phyloP scores from a whole-genome alignment of 495 filamentous ascomycete genomes.

The Tuber magnatum region DNA sequence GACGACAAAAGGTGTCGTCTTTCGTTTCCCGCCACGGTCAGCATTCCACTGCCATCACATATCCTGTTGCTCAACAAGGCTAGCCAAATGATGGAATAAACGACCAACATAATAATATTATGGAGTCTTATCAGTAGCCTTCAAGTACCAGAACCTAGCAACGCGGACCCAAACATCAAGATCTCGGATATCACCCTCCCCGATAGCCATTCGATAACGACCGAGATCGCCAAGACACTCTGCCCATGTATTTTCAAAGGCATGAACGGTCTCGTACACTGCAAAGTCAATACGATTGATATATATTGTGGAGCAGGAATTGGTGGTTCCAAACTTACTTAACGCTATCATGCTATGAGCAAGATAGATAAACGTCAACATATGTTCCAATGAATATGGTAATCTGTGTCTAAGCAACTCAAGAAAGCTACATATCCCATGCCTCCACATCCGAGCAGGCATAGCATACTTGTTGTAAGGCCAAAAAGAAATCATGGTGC shows the following conservation, averaged over 20 bases:
- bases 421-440: slow-evolving; percentile 71
- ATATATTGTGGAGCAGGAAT: background rate
- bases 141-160: slow-evolving; percentile 71
- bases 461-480: slow-evolving; percentile 71
- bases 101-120: slow-evolving; percentile 63
- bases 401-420: slow-evolving; percentile 64
- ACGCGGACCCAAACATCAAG: slow-evolving; percentile 72
- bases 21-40: no score
- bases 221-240: slow-evolving; percentile 78
- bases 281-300: background rate
- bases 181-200: slow-evolving; percentile 62
- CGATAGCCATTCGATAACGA: slow-evolving; percentile 68
- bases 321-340: slow-evolving; percentile 21
- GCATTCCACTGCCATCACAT: no score
- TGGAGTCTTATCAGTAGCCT: slow-evolving; percentile 63
- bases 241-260: slow-evolving; percentile 80
- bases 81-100: slow-evolving; percentile 77
- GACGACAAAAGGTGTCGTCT: no score
- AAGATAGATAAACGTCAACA: slow-evolving; percentile 73
- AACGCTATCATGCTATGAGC: slow-evolving; percentile 76
- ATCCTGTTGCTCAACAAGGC: no score
- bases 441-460: slow-evolving; percentile 80
- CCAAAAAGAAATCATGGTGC: slow-evolving; percentile 74
- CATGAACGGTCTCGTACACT: slow-evolving; percentile 61
- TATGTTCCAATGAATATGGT: slow-evolving; percentile 66